Percentiles rank a stretch among this genome's conserved stretches.
Evolutionary conservation across 331 rosid species (phyloP).

Genomic region (Saraca asoca): DNA sequence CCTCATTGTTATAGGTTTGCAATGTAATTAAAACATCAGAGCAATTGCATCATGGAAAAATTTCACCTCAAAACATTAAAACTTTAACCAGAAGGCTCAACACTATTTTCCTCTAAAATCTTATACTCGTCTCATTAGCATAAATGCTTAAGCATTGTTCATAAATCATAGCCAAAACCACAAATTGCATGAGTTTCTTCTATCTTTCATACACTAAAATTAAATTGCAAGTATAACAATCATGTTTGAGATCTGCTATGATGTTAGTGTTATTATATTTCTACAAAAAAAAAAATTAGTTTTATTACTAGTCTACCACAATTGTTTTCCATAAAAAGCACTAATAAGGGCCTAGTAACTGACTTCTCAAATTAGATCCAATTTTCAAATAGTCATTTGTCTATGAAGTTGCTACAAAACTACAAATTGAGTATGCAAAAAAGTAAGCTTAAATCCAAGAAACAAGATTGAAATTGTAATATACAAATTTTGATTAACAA

Average conservation of each 20-base stretch:
- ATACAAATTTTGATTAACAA: neutral
- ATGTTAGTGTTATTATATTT: too few species aligned
- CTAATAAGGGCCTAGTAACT: neutral
- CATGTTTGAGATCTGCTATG: neutral
- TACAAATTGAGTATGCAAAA: neutral
- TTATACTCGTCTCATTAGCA: neutral
- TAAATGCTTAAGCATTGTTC: neutral
- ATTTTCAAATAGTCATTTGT: neutral
- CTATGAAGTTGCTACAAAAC: neutral
- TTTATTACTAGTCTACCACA: neutral
- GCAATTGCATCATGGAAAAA: conserved; percentile 18
- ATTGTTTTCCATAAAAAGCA: neutral
- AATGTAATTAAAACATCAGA: conserved; percentile 32
- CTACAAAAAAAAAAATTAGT: neutral
- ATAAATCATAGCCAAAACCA: neutral
- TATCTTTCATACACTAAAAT: too few species aligned
- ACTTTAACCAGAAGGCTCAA: conserved; percentile 13
- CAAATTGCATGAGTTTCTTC: neutral
- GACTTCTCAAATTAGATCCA: neutral
- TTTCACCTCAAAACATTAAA: conserved; percentile 18
- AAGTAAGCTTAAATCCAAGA: conserved; percentile 12
- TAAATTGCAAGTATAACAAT: too few species aligned
- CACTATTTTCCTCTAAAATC: conserved; percentile 8
- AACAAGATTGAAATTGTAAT: conserved; percentile 9
- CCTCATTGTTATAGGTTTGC: conserved; percentile 80